A percentile compares a stretch with the other conserved stretches of the same genome.
phyloP scores from a whole-genome alignment of 345 rosid species.

The Gossypium herbaceum region DNA sequence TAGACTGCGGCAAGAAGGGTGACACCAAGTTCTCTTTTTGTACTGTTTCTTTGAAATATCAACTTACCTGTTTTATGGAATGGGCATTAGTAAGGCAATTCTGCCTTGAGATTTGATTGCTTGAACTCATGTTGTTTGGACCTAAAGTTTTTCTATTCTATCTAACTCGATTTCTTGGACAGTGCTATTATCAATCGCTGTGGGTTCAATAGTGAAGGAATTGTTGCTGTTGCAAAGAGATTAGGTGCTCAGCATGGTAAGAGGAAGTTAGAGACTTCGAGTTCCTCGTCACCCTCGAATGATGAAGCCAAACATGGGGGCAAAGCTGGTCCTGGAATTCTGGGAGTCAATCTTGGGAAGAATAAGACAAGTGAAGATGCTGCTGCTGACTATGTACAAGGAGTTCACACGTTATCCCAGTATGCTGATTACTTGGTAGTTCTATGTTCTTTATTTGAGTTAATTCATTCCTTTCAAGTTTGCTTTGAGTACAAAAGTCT shows the following conservation, averaged over 20 bases:
- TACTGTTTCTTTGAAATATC: conserved; percentile 1
- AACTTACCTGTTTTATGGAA: background rate
- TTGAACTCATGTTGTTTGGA: background rate
- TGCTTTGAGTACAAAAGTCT: background rate
- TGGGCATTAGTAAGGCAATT: background rate
- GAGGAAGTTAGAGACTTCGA: conserved; percentile 86
- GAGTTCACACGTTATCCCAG: conserved; percentile 94
- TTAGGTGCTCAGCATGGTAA: conserved; percentile 98
- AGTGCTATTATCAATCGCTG: conserved; percentile 92
- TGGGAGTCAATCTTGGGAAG: conserved; percentile 97
- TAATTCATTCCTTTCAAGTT: background rate
- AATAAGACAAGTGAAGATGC: conserved; percentile 97
- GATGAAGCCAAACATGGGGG: conserved; percentile 78
- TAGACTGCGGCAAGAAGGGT: conserved; percentile 81
- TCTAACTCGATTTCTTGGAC: conserved; percentile 24
- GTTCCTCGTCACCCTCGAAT: conserved; percentile 45
- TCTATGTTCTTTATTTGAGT: conserved; percentile 13
- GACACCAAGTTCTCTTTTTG: conserved; percentile 23
- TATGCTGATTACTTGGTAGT: conserved; percentile 96
- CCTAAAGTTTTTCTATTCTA: background rate
- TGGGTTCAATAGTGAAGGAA: conserved; percentile 98
- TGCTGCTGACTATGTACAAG: conserved; percentile 90
- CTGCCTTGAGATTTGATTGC: background rate
- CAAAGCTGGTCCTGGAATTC: conserved; percentile 98
- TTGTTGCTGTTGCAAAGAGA: conserved; percentile 89